Percentiles rank a stretch among this genome's conserved stretches.
Conservation (phyloP, 148 eudicot genomes). For the Amaranthus hypochondriacus region DNA sequence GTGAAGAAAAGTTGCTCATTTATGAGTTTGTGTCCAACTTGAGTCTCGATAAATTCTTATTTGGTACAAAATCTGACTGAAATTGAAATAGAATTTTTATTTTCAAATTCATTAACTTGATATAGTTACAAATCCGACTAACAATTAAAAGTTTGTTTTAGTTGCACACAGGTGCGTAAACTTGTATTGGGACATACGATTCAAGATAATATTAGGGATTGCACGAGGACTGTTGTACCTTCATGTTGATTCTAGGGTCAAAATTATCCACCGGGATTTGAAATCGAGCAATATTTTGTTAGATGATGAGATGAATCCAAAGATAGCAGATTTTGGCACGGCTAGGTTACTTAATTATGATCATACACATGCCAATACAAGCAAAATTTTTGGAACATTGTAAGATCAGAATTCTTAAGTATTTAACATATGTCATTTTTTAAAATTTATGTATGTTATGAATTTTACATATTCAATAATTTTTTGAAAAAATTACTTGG, state of each 20-base stretch:
- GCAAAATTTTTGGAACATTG: conserved; percentile 26
- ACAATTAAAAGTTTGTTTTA: background rate
- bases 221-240: conserved; percentile 31
- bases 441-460: no score
- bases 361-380: conserved; percentile 15
- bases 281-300: conserved; percentile 32
- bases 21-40: conserved; percentile 26
- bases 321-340: conserved; percentile 36
- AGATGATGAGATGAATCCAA: conserved; percentile 27
- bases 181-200: conserved; percentile 25
- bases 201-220: conserved; percentile 25
- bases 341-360: conserved; percentile 21
- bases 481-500: no score
- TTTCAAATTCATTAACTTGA: no score
- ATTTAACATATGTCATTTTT: no score
- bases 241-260: conserved; percentile 28
- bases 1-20: conserved; percentile 29
- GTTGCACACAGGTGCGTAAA: conserved; percentile 1
- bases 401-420: conserved; percentile 3
- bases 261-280: conserved; percentile 31
- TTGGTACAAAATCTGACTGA: conserved; percentile 8
- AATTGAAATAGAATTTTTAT: no score
- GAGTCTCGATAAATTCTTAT: conserved; percentile 23
- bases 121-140: no score
- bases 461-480: no score